Percentiles rank a stretch among this genome's conserved stretches.
Evolutionary conservation across 495 filamentous ascomycete species (phyloP).

Genomic region (Cetradonia linearis): DNA sequence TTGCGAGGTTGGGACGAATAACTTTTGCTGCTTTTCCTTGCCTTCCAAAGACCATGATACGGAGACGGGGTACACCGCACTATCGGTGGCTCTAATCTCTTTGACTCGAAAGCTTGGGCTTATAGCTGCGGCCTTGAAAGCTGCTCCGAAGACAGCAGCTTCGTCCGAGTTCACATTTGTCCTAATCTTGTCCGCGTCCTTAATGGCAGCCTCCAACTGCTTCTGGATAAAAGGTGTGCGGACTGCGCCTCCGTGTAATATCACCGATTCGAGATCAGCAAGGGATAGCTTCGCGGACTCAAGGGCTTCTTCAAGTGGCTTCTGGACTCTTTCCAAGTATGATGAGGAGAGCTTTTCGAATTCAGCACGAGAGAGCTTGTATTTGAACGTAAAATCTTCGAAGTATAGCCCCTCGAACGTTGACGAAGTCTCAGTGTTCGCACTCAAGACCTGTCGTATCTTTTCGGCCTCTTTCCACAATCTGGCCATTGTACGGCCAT

Average conservation of each 20-base stretch:
- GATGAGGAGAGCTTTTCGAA: conserved; percentile 74
- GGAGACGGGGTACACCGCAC: conserved; percentile 57
- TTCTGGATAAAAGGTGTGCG: conserved; percentile 93
- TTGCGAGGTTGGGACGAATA: conserved; percentile 71
- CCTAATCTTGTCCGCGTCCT: conserved; percentile 65
- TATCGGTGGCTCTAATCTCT: conserved; percentile 76
- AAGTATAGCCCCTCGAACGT: conserved; percentile 77
- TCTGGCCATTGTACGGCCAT: conserved; percentile 79
- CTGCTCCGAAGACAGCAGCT: conserved; percentile 91
- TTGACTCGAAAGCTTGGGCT: conserved; percentile 95
- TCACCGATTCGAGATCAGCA: conserved; percentile 74
- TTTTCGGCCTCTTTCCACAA: conserved; percentile 86
- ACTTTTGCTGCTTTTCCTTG: conserved; percentile 57
- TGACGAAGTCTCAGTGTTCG: conserved; percentile 71
- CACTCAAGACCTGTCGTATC: conserved; percentile 80
- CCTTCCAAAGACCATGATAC: conserved; percentile 54
- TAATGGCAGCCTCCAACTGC: conserved; percentile 66
- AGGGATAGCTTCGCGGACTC: conserved; percentile 60
- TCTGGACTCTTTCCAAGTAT: conserved; percentile 56
- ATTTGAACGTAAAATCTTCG: conserved; percentile 85
- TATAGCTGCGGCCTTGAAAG: conserved; percentile 83
- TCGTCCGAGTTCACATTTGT: conserved; percentile 97
- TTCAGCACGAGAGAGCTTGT: conserved; percentile 70
- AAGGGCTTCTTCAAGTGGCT: conserved; percentile 65
- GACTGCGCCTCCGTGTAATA: conserved; percentile 83